Base-by-base conservation (phyloP, 257 asterid genomes). In the Gentiana macrophylla region DNA sequence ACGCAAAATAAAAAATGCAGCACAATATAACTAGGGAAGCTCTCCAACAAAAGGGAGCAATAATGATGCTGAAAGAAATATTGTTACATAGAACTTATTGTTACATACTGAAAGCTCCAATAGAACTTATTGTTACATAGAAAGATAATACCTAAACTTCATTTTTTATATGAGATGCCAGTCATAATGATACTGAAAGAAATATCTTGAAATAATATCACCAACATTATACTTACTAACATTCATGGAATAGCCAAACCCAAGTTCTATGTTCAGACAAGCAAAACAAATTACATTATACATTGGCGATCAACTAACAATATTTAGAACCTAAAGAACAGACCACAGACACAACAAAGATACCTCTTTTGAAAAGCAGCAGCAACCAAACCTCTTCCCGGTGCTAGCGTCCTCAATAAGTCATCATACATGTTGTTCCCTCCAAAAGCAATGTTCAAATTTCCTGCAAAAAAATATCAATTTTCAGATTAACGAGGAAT, bases 361-460 rank as follows among this genome's bases (percentile, higher is more conserved):
- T 69, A 79, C 90, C 85, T 79, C 62, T 74, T 70, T 53, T 63
- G 62, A 2, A 74, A n/a, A 41, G 91, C 91, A 55, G 59, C 57
- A 10, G 84, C 82, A 53, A 79, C 76, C 37, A 67, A 56, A 2
- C 53, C 62, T 70, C 79, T 78, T 15, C 59, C 62, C 8, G 85
- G 69, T 54, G 86, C 85, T 63, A 89, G 61, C 61, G 61, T 75
- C 77, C 67, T 66, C 83, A 85, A 64, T 74, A 89, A 76, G 58
- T 74, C 69, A 47, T 89, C 89, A 15, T 85, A 85, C 70, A 45
- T 59, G 12, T 80, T 72, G 2, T 74, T 76, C 65, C 74, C 83
- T 60, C 62, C 57, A 50, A 51, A 45, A 5, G 48, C 53, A 56
- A 66, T 57, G 49, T 70, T 75, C 55, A 53, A 55, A 35, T 13